Percentiles rank a stretch among this genome's conserved stretches.
Conservation (phyloP, 495 filamentous ascomycete species). For the Podospora tetraspora region DNA sequence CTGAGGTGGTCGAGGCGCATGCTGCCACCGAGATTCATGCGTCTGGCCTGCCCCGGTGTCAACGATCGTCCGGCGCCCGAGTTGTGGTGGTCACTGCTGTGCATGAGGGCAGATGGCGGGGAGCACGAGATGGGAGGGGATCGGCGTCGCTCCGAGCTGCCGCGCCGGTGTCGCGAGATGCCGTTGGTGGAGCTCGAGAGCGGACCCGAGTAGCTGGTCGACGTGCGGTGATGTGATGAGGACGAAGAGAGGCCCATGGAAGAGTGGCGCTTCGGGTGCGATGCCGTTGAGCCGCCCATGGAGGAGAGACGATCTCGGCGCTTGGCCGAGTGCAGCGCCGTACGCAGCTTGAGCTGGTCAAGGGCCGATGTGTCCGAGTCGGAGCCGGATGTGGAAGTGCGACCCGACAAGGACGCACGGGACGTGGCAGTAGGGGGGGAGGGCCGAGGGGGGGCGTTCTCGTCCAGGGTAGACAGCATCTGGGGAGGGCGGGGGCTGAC, state of each 20-base stretch:
- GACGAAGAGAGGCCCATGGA: conserved; percentile 26
- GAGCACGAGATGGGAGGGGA: conserved; percentile 44
- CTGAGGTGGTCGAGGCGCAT: conserved; percentile 23
- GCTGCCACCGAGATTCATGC: conserved; percentile 41
- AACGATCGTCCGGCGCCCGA: conserved; percentile 21
- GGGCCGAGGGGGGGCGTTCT: conserved; percentile 35
- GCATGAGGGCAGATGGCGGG: conserved; percentile 25
- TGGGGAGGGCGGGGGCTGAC: conserved; percentile 23
- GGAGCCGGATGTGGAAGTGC: conserved; percentile 25
- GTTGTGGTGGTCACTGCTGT: not conserved
- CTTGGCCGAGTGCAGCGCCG: conserved; percentile 43
- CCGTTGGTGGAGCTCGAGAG: conserved; percentile 41
- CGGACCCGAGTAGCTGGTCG: conserved; percentile 29
- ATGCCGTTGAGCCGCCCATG: conserved; percentile 20
- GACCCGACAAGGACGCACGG: conserved; percentile 16
- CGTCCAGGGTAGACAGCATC: conserved; percentile 27
- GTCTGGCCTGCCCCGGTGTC: conserved; percentile 40
- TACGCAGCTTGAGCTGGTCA: conserved; percentile 42
- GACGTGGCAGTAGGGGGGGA: conserved; percentile 34
- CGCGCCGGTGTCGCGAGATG: conserved; percentile 39
- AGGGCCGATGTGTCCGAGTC: conserved; percentile 43
- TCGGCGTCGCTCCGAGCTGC: conserved; percentile 37
- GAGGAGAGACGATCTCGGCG: conserved; percentile 37
- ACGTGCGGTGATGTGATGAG: conserved; percentile 23
- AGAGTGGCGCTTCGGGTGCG: conserved; percentile 33